Evolutionary conservation across 2,329 filamentous ascomycete genomes (phyloP), one percentile per base, ranked within the genome.

Genomic region (Venturiaceae sp.): DNA sequence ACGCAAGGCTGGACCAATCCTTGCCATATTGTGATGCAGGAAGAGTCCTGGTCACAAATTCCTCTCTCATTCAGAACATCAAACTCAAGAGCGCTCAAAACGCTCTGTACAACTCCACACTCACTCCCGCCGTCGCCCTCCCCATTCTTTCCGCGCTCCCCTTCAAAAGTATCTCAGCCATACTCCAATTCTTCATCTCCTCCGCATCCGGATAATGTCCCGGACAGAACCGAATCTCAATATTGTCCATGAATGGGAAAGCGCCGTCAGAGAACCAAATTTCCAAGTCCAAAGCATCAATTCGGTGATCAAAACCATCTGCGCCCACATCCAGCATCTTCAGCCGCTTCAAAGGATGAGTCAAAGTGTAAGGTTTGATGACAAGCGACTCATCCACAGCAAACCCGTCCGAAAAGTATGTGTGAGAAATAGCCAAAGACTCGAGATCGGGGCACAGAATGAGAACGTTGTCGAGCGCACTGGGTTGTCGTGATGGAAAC

Each of bases 341-440:
- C 44, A 50, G 26, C 9, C 44, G 13, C 23, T 30, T 50, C 44
- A 50, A 30, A 23, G 44, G 44, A 50, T 50, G 44, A 7, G 44
- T 50, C 44, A 50, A 30, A 7, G 44, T 50, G 26, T 50, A 50
- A 30, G 44, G 14, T 19, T 28, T 13, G 19, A 50, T 50, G 5
- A 16, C 44, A 16, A 16, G 44, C 19, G 44, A 50, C 44, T 50
- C 44, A 26, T 50, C 44, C 23, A 50, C 23, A 2, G 44, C 44
- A 8, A 50, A 50, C 4, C 44, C 44, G 19, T 50, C 44, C 16
- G 44, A 50, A 9, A 79, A 74, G 65, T 77, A 79, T 61, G 78
- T 76, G 9, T 77, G 67, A 23, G 74, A 72, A 47, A 79, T 67
- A 61, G 70, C 74, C 1, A 80, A 70, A 23, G 62, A 61, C 2